Conservation (phyloP, 2,329 filamentous ascomycete genomes). For the Microsporum audouinii region DNA sequence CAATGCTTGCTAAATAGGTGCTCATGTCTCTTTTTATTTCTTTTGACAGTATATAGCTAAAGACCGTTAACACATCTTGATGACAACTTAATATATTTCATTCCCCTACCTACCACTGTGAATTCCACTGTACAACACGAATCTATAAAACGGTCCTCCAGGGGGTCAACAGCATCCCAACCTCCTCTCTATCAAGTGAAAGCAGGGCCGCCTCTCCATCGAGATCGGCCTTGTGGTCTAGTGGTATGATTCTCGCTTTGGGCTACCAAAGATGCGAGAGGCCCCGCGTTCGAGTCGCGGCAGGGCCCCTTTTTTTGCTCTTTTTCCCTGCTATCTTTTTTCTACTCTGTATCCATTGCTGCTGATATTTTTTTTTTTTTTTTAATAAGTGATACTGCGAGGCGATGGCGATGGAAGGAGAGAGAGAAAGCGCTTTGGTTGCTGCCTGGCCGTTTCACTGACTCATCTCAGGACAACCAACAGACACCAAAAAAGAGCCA, state of each 20-base stretch:
- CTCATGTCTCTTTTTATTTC: not conserved
- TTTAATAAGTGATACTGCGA: not conserved
- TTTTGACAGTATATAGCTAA: not conserved
- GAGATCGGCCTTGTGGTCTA: conserved; percentile 40
- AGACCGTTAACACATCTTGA: not conserved
- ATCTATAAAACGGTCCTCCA: too few species aligned
- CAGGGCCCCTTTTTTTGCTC: conserved; percentile 5
- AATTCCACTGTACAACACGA: too few species aligned
- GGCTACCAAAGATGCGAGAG: conserved; percentile 24
- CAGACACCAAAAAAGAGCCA: not conserved
- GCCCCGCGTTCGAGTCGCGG: conserved; percentile 7
- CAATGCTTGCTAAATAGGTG: not conserved
- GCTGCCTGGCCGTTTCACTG: not conserved
- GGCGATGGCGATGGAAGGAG: not conserved
- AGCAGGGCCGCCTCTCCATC: not conserved
- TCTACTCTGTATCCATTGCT: not conserved
- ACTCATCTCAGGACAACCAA: not conserved
- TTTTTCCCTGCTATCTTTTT: not conserved
- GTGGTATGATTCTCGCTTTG: conserved; percentile 64
- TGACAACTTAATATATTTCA: not conserved
- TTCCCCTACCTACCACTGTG: too few species aligned
- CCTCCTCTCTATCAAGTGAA: not conserved
- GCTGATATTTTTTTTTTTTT: not conserved
- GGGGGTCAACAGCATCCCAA: too few species aligned
- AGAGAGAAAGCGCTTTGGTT: not conserved